phyloP scores from a whole-genome alignment of 352 stramenopile species.

The Phytophthora brassicae region DNA sequence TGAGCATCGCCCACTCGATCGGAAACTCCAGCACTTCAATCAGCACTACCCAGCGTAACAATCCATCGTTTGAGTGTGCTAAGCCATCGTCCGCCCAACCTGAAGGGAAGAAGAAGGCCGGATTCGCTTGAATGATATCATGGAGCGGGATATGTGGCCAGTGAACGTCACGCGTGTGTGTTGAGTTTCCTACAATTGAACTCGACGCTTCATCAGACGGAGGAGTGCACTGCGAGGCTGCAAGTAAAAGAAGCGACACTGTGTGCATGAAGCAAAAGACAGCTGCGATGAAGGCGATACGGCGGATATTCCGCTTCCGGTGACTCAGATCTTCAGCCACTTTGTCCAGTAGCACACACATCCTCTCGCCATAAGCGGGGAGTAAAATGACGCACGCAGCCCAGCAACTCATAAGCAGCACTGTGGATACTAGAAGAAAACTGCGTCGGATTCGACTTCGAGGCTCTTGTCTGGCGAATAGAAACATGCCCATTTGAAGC shows the following conservation, averaged over 20 bases:
- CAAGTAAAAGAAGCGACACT: slow-evolving; percentile 46
- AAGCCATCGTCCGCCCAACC: slow-evolving; percentile 6
- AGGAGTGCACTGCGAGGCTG: slow-evolving; percentile 40
- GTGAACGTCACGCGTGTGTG: slow-evolving; percentile 11
- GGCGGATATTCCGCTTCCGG: slow-evolving; percentile 59
- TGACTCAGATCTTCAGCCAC: slow-evolving; percentile 49
- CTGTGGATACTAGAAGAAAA: slow-evolving; percentile 49
- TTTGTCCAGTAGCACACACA: slow-evolving; percentile 60
- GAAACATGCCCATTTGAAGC: slow-evolving; percentile 49
- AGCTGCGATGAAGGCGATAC: slow-evolving; percentile 56
- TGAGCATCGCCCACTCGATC: slow-evolving; percentile 59
- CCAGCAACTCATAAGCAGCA: slow-evolving; percentile 54
- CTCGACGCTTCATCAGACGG: slow-evolving; percentile 22
- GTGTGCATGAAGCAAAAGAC: slow-evolving; percentile 60
- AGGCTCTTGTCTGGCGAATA: slow-evolving; percentile 37
- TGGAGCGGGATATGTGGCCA: slow-evolving; percentile 43
- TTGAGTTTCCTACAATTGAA: slow-evolving; percentile 18
- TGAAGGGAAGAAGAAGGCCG: slow-evolving; percentile 66
- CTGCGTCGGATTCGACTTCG: slow-evolving; percentile 34
- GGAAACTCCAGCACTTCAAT: slow-evolving; percentile 64
- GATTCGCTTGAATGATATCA: slow-evolving; percentile 55
- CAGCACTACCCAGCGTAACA: slow-evolving; percentile 62
- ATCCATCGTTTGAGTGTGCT: slow-evolving; percentile 20
- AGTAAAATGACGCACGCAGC: slow-evolving; percentile 49
- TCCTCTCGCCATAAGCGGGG: slow-evolving; percentile 50